A percentile compares a stretch with the other conserved stretches of the same genome.
These are phyloP conservation scores for Cicer bijugum DNA, from an alignment of 306 rosid species.

Conservation along the genomic window DNA sequence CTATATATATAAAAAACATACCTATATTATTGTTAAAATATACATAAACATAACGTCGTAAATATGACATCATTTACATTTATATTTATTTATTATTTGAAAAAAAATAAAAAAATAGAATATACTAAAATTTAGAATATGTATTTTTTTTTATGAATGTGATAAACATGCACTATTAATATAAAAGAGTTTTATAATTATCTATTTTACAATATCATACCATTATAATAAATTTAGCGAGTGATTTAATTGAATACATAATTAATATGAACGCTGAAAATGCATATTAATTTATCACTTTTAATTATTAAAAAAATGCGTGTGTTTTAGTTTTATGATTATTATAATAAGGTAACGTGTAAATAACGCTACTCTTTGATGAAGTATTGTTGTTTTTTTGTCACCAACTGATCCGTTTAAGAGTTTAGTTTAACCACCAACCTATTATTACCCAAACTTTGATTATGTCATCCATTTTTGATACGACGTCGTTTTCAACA, in stretches of 20 bases:
- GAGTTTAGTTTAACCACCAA: background rate
- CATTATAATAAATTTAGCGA: too few species aligned
- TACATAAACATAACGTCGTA: too few species aligned
- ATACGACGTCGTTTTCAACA: slow-evolving; percentile 6
- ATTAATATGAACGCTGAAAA: too few species aligned
- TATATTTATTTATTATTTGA: background rate
- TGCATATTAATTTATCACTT: too few species aligned
- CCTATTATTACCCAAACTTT: background rate
- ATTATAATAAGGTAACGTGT: background rate
- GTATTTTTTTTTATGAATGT: background rate
- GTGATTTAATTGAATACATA: too few species aligned
- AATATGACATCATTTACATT: background rate
- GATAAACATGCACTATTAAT: too few species aligned
- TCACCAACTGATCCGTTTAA: background rate
- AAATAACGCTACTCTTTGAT: slow-evolving; percentile 21
- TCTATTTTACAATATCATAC: too few species aligned
- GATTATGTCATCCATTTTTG: background rate
- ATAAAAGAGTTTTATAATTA: too few species aligned
- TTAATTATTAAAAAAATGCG: background rate
- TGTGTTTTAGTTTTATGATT: background rate
- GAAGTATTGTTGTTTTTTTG: background rate
- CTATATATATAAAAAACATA: too few species aligned
- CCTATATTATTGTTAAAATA: too few species aligned
- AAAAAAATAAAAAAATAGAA: background rate
- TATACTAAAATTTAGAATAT: background rate